Percentiles rank a stretch among this genome's conserved stretches.
These are phyloP conservation scores for Penicillium sp. DNA, from an alignment of 2,329 filamentous ascomycete species.

Conservation along the genomic window DNA sequence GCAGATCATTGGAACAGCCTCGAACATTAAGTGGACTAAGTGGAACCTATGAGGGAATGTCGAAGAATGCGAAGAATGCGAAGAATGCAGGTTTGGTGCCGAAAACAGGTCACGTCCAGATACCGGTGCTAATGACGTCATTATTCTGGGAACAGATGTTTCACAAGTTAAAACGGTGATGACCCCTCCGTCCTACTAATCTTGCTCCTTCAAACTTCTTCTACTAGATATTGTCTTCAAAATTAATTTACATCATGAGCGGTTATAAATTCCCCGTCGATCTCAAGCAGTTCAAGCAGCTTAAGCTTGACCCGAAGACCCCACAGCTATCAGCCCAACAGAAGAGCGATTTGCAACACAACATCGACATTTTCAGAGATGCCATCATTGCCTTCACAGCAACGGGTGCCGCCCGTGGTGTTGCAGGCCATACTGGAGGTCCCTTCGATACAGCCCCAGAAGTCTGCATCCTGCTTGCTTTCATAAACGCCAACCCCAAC, in stretches of 20 bases:
- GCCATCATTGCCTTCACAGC: conserved; percentile 44
- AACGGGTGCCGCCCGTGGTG: conserved; percentile 39
- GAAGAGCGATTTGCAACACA: conserved; percentile 39
- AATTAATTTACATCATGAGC: conserved; percentile 5
- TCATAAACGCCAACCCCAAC: conserved; percentile 37
- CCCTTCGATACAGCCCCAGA: conserved; percentile 44
- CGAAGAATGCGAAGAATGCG: not conserved
- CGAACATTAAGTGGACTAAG: not conserved
- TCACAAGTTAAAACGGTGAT: not conserved
- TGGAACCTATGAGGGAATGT: not conserved
- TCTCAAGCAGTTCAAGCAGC: conserved; percentile 37
- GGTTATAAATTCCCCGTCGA: conserved; percentile 34
- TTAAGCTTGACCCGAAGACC: conserved; percentile 37
- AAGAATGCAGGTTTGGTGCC: not conserved
- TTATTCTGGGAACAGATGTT: not conserved
- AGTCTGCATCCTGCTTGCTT: conserved; percentile 41
- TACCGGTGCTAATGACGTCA: conserved; percentile 4
- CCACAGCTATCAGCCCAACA: conserved; percentile 37
- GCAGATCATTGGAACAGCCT: not conserved
- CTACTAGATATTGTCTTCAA: not conserved
- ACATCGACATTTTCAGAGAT: conserved; percentile 42
- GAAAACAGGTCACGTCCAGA: conserved; percentile 8
- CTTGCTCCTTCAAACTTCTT: not conserved
- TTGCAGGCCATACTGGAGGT: conserved; percentile 42
- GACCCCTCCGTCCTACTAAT: not conserved